These are phyloP conservation scores for Grifola frondosa DNA, from an alignment of 1,284 basidiomycete species.

Conservation along the genomic window DNA sequence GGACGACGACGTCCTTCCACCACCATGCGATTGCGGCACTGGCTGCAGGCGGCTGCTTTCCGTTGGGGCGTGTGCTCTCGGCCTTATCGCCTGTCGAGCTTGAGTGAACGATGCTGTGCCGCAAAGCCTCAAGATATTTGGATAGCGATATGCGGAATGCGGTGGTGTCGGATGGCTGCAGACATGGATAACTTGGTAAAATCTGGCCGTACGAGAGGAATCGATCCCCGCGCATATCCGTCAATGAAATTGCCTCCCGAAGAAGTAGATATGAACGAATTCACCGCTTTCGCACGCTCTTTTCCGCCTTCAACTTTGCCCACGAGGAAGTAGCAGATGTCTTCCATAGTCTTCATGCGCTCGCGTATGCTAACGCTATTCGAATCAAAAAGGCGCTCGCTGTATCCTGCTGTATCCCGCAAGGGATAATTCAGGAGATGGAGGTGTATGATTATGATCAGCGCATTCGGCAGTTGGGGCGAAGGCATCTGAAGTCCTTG, in stretches of 20 bases:
- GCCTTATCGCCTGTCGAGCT: constrained; percentile 16
- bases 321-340: constrained; percentile 49
- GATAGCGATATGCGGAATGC: constrained; percentile 49
- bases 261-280: constrained; percentile 10
- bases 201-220: constrained; percentile 32
- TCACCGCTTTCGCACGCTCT: constrained; percentile 36
- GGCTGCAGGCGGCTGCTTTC: constrained; percentile 5
- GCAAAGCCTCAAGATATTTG: constrained; percentile 47
- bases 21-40: constrained; percentile 36
- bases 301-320: constrained; percentile 40
- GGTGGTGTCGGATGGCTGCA: constrained; percentile 46
- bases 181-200: constrained; percentile 49
- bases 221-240: background rate
- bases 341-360: constrained; percentile 50
- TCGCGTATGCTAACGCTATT: constrained; percentile 45
- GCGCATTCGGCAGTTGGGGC: constrained; percentile 25
- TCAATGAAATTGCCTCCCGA: constrained; percentile 3
- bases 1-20: constrained; percentile 55
- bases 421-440: constrained; percentile 48
- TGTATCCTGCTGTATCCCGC: constrained; percentile 44
- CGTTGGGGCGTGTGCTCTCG: constrained; percentile 13
- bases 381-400: constrained; percentile 46
- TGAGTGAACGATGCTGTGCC: constrained; percentile 38
- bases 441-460: constrained; percentile 48
- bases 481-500: too few species aligned